Conservation (phyloP, 1,284 basidiomycete species). For the Taiwanofungus camphoratus region DNA sequence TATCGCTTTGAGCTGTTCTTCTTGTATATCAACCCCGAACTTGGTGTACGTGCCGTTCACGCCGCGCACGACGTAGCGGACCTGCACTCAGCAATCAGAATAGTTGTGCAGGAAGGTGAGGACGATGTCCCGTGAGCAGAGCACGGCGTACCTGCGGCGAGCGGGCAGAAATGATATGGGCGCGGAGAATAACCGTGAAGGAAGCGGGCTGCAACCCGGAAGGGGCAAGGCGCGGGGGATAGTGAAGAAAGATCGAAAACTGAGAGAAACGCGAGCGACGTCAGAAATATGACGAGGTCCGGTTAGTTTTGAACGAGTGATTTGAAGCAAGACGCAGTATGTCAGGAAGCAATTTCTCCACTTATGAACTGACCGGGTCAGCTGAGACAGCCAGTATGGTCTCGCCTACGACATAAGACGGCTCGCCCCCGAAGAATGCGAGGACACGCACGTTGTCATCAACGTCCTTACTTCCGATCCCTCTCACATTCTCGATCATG, state of each 20-base stretch:
- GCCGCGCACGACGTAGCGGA: conserved; percentile 66
- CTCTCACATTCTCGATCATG: conserved; percentile 62
- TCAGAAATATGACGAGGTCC: too few species aligned
- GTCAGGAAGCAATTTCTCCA: too few species aligned
- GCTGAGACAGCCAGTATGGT: too few species aligned
- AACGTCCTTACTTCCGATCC: conserved; percentile 55
- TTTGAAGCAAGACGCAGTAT: too few species aligned
- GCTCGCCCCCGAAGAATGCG: neutral
- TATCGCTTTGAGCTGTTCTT: conserved; percentile 60
- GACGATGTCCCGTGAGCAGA: too few species aligned
- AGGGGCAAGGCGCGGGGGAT: conserved; percentile 27
- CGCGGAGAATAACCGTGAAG: conserved; percentile 64
- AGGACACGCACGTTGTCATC: conserved; percentile 54
- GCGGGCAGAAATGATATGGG: conserved; percentile 63
- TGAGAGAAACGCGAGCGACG: conserved; percentile 28
- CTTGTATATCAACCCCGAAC: conserved; percentile 74
- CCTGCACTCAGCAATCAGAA: too few species aligned
- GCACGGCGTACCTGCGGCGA: conserved; percentile 64
- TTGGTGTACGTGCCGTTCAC: conserved; percentile 71
- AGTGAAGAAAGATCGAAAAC: conserved; percentile 69
- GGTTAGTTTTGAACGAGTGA: too few species aligned
- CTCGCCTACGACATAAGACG: neutral
- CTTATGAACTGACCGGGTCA: too few species aligned
- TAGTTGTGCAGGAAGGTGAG: too few species aligned
- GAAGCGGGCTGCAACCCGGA: conserved; percentile 40